phyloP scores from a whole-genome alignment of 228 moss, liverwort and hornwort genomes.

The Sphagnum fallax region DNA sequence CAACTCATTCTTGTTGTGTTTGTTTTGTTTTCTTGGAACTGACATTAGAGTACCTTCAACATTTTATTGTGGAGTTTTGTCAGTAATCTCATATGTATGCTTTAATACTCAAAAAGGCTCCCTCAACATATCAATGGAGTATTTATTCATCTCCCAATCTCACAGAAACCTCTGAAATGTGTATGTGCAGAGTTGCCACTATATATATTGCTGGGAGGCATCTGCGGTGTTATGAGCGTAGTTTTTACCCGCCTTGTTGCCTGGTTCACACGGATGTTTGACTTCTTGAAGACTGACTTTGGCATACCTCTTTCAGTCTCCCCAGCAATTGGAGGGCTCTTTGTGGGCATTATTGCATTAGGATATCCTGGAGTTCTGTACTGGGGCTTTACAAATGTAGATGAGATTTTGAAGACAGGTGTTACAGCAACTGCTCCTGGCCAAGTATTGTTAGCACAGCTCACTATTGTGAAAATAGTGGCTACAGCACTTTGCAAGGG shows the following conservation, averaged over 20 bases:
- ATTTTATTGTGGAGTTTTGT: too few species aligned
- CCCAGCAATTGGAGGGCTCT: slow-evolving; percentile 85
- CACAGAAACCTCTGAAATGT: background rate
- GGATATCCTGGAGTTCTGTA: slow-evolving; percentile 92
- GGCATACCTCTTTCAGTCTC: slow-evolving; percentile 78
- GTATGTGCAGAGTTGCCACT: slow-evolving; percentile 70
- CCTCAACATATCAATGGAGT: too few species aligned
- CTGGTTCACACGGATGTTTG: slow-evolving; percentile 63
- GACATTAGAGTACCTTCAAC: too few species aligned
- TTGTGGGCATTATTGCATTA: slow-evolving; percentile 70
- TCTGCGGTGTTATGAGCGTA: slow-evolving; percentile 87
- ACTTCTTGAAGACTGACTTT: slow-evolving; percentile 61
- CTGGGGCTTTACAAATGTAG: slow-evolving; percentile 95
- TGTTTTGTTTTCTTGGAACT: too few species aligned
- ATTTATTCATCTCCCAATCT: too few species aligned
- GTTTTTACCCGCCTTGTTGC: slow-evolving; percentile 61
- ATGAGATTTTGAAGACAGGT: slow-evolving; percentile 86
- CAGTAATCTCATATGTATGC: too few species aligned
- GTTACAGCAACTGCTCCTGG: slow-evolving; percentile 72
- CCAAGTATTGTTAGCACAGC: slow-evolving; percentile 66
- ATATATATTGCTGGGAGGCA: slow-evolving; percentile 74
- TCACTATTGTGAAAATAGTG: slow-evolving; percentile 75
- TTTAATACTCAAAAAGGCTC: too few species aligned
- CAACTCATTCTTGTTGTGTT: too few species aligned
- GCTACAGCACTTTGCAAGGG: slow-evolving; percentile 89